These are phyloP conservation scores for Hamigera avellanea DNA, from an alignment of 495 filamentous ascomycete species.

Conservation along the genomic window DNA sequence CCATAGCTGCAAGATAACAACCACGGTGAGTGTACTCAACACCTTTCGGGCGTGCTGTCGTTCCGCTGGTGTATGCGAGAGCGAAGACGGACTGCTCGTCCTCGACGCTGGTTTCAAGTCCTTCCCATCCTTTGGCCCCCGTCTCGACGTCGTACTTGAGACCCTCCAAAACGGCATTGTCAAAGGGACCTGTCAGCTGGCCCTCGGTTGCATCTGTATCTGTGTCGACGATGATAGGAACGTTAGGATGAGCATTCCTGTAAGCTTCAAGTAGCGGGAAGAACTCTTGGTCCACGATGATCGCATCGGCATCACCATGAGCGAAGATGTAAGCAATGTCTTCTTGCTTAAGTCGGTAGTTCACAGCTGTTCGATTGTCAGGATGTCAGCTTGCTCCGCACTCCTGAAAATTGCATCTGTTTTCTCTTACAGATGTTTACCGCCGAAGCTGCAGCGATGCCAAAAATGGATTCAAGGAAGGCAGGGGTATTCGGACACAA, in stretches of 20 bases:
- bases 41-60: constrained; percentile 85
- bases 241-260: constrained; percentile 38
- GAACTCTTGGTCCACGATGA: constrained; percentile 80
- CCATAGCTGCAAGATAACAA: constrained; percentile 72
- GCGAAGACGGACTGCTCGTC: constrained; percentile 75
- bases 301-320: constrained; percentile 74
- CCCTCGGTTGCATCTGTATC: constrained; percentile 75
- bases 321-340: constrained; percentile 86
- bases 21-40: constrained; percentile 87
- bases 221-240: constrained; percentile 68
- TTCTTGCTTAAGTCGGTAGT: constrained; percentile 77
- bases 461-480: constrained; percentile 84
- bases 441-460: constrained; percentile 72
- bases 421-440: constrained; percentile 62
- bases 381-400: not conserved
- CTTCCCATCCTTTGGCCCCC: constrained; percentile 64
- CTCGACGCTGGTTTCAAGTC: constrained; percentile 50
- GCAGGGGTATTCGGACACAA: constrained; percentile 88
- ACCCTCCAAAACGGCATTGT: constrained; percentile 74
- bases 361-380: constrained; percentile 44
- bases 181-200: constrained; percentile 65
- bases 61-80: constrained; percentile 87
- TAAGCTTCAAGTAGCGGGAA: constrained; percentile 55
- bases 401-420: not conserved
- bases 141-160: constrained; percentile 51